Conservation (phyloP, 2,329 filamentous ascomycete species). For the Scedosporium dehoogii region DNA sequence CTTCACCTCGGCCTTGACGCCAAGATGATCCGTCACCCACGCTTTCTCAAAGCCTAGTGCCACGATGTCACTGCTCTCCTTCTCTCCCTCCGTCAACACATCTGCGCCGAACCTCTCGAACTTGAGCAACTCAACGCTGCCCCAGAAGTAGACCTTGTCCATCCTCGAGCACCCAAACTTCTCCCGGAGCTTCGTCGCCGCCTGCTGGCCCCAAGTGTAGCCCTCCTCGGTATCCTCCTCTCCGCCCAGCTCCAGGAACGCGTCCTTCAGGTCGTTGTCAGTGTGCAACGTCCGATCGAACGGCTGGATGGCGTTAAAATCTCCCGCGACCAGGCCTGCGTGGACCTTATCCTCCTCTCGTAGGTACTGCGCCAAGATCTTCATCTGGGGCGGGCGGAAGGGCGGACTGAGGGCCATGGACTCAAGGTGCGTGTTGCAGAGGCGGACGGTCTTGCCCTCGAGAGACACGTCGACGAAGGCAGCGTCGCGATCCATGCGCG, state of each 20-base stretch:
- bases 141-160: constrained; percentile 42
- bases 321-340: constrained; percentile 38
- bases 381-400: constrained; percentile 36
- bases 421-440: constrained; percentile 50
- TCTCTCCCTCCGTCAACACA: constrained; percentile 27
- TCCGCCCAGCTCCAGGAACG: constrained; percentile 41
- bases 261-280: constrained; percentile 39
- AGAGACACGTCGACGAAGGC: constrained; percentile 41
- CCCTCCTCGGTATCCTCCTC: constrained; percentile 38
- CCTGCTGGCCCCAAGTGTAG: constrained; percentile 50
- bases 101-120: constrained; percentile 38
- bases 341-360: constrained; percentile 22
- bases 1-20: constrained; percentile 23
- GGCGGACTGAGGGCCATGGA: constrained; percentile 38
- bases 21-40: constrained; percentile 42
- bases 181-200: constrained; percentile 24
- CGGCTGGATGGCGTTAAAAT: constrained; percentile 47
- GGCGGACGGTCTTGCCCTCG: constrained; percentile 24
- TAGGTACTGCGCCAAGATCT: constrained; percentile 31
- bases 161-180: constrained; percentile 40
- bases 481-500: constrained; percentile 41
- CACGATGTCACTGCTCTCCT: constrained; percentile 19
- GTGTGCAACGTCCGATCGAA: constrained; percentile 38
- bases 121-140: constrained; percentile 17
- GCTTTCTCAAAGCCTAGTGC: constrained; percentile 23